Evolutionary conservation across 73 alveolate genomes (phyloP).

Genomic region (Urostyla sp.): DNA sequence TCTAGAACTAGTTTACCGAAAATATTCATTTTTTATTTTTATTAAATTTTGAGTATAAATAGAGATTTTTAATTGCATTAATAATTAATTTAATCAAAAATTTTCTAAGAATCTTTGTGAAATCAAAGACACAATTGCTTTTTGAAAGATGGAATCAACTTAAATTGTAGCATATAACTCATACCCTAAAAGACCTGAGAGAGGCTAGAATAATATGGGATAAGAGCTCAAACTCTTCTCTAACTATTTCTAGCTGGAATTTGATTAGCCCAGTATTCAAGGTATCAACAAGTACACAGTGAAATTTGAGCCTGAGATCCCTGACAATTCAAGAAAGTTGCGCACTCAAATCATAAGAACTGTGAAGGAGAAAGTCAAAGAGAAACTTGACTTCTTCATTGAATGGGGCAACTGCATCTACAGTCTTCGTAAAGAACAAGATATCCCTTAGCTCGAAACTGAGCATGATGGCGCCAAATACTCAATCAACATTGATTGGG

Average conservation of each 20-base stretch:
- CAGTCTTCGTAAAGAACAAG: slow-evolving; percentile 37
- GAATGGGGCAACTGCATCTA: slow-evolving; percentile 62
- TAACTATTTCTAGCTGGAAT: slow-evolving; percentile 44
- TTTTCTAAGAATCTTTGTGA: too few species aligned
- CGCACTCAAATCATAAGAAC: slow-evolving; percentile 27
- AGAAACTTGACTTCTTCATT: slow-evolving; percentile 48
- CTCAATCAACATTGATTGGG: slow-evolving; percentile 45
- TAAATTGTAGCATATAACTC: slow-evolving; percentile 15
- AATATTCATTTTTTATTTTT: slow-evolving; percentile 13
- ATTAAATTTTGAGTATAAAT: not conserved
- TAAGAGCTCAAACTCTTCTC: slow-evolving; percentile 45
- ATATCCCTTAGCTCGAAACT: slow-evolving; percentile 34
- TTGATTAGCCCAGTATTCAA: slow-evolving; percentile 35
- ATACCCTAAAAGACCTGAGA: slow-evolving; percentile 45
- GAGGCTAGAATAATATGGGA: not conserved
- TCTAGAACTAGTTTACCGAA: slow-evolving; percentile 23
- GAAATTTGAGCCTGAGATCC: slow-evolving; percentile 56
- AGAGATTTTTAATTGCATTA: not conserved
- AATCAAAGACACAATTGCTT: slow-evolving; percentile 49
- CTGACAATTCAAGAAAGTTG: slow-evolving; percentile 54
- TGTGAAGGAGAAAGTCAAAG: slow-evolving; percentile 47
- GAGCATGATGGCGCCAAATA: slow-evolving; percentile 59
- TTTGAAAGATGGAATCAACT: slow-evolving; percentile 20
- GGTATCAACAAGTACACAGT: slow-evolving; percentile 56
- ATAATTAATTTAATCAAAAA: not conserved